Evolutionary conservation across 2,329 filamentous ascomycete genomes (phyloP).

Genomic region (Lachnellula arida): DNA sequence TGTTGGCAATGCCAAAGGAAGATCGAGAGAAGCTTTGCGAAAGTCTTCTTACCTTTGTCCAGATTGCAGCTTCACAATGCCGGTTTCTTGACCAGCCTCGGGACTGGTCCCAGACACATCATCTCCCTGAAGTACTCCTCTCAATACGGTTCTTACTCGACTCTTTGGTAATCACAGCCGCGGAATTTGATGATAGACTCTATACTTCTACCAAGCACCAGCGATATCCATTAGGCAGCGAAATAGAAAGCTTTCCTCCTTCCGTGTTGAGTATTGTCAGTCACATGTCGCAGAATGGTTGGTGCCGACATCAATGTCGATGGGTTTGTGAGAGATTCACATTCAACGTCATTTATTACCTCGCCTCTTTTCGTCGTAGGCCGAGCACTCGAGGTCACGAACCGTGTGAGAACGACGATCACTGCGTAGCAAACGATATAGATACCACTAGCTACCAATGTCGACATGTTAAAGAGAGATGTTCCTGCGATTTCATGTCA

Average conservation of each 20-base stretch:
- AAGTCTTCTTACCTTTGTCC: background rate
- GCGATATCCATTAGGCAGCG: background rate
- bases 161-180: background rate
- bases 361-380: background rate
- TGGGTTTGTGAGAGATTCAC: background rate
- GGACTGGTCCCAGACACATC: background rate
- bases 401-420: background rate
- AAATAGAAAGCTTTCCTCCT: background rate
- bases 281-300: background rate
- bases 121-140: background rate
- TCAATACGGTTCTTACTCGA: background rate
- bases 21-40: background rate
- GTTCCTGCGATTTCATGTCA: background rate
- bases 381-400: background rate
- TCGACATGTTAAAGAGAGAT: background rate
- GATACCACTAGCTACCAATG: background rate
- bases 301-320: constrained; percentile 1
- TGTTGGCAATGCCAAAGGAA: background rate
- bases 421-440: constrained; percentile 1
- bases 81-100: background rate
- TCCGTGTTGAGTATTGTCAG: background rate
- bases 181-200: background rate
- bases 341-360: background rate
- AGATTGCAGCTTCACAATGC: background rate
- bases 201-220: background rate